These are phyloP conservation scores for Thalia dealbata DNA, from an alignment of 176 grass and related monocot genomes.

Conservation along the genomic window DNA sequence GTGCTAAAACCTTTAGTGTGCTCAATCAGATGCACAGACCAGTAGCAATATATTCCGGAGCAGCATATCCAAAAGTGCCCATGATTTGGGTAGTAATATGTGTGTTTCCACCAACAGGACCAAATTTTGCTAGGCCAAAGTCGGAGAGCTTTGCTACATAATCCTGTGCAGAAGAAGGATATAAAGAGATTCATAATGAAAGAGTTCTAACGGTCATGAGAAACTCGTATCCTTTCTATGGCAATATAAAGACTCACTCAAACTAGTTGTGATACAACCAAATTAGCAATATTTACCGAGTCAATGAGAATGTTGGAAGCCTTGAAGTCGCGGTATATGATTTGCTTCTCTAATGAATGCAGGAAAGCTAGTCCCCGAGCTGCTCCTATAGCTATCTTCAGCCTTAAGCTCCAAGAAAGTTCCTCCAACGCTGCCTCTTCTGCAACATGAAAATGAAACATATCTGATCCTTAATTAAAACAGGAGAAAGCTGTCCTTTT, in stretches of 20 bases:
- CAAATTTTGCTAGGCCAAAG: slow-evolving; percentile 80
- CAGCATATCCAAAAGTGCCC: slow-evolving; percentile 82
- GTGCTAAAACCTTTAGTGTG: too few relatives aligned
- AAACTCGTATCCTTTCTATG: too few relatives aligned
- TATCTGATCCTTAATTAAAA: too few relatives aligned
- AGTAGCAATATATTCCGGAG: slow-evolving; percentile 80
- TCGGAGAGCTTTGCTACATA: slow-evolving; percentile 74
- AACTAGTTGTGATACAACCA: too few relatives aligned
- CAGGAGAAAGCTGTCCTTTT: too few relatives aligned
- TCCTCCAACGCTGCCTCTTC: slow-evolving; percentile 48
- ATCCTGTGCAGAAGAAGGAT: slow-evolving; percentile 27
- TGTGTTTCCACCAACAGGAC: slow-evolving; percentile 51
- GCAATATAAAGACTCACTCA: too few relatives aligned
- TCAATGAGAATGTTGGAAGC: slow-evolving; percentile 83
- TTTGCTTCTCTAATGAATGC: slow-evolving; percentile 68
- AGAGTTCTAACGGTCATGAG: too few relatives aligned
- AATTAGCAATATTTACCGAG: slow-evolving; percentile 28
- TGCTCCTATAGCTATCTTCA: slow-evolving; percentile 83
- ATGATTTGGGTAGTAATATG: slow-evolving; percentile 88
- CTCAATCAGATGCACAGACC: slow-evolving; percentile 26
- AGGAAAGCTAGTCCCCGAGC: slow-evolving; percentile 88
- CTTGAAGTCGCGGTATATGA: slow-evolving; percentile 92
- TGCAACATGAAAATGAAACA: slow-evolving; percentile 15
- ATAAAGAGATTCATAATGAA: neutral
- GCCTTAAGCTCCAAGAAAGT: slow-evolving; percentile 65